Percentiles rank a stretch among this genome's conserved stretches.
phyloP scores from a whole-genome alignment of 352 stramenopile species.

The Globisporangium sylvaticum region DNA sequence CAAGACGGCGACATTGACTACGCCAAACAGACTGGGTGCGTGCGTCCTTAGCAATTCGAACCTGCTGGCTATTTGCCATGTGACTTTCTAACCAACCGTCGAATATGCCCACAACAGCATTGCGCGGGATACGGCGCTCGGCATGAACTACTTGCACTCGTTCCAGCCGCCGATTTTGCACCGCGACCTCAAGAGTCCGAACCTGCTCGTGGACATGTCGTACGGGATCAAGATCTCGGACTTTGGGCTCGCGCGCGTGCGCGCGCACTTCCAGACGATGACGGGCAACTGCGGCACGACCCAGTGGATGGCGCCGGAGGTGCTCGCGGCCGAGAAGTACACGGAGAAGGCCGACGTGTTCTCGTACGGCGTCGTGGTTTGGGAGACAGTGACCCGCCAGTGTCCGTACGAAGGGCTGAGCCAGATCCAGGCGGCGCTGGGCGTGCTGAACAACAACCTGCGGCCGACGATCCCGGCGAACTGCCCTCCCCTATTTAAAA shows the following conservation, averaged over 20 bases:
- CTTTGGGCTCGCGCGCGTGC: constrained; percentile 79
- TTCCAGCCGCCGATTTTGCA: constrained; percentile 85
- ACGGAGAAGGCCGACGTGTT: constrained; percentile 88
- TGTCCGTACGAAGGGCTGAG: constrained; percentile 91
- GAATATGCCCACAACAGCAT: constrained; percentile 36
- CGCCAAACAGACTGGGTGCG: constrained; percentile 66
- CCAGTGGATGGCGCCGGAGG: constrained; percentile 86
- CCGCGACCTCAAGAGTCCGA: constrained; percentile 85
- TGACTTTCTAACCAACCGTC: not conserved
- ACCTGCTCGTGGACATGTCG: constrained; percentile 72
- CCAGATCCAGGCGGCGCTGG: constrained; percentile 86
- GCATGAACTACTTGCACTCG: constrained; percentile 88
- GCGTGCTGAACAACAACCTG: constrained; percentile 85
- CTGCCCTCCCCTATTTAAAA: constrained; percentile 76
- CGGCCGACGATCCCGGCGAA: constrained; percentile 74
- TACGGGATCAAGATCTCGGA: constrained; percentile 89
- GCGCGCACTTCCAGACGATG: constrained; percentile 86
- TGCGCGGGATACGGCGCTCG: constrained; percentile 70
- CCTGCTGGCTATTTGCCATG: not conserved
- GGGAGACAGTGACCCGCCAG: constrained; percentile 86
- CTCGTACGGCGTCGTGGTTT: constrained; percentile 83
- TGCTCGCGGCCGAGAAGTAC: constrained; percentile 81
- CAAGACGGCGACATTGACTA: constrained; percentile 72
- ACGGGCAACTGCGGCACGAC: constrained; percentile 84
- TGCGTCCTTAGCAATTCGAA: not conserved